Evolutionary conservation across 805 yeast genomes (phyloP), one percentile per base, ranked within the genome.

Genomic region (Saitoella complicata): DNA sequence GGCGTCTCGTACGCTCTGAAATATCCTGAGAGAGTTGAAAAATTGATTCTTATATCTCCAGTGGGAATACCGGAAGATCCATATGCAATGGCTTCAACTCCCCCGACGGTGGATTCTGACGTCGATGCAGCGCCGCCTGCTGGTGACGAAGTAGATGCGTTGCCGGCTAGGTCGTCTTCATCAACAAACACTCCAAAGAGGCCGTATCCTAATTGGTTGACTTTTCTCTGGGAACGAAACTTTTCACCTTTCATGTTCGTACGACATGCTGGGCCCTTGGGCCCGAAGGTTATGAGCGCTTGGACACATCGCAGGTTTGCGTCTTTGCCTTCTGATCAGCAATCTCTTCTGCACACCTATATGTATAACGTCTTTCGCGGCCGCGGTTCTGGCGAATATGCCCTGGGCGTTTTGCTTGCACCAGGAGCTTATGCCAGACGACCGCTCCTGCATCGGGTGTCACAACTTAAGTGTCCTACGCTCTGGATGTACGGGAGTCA

Each of bases 361-460:
- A 67, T 88, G 0, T 87, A 88, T 60, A 73, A 78, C 4, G 83
- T 87, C 8, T 91, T 91, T 67, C 82, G 78, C 51, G 79, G 83
- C 6, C 73, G 69, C 3, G 98, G 98, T 0, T 82, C 93, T 0
- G 97, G 97, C 5, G 98, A 88, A 62, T 88, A 88, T 58, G 78
- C 88, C 68, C 66, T 91, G 51, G 81, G 84, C 52, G 81, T 80
- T 56, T 66, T 86, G 12, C 64, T 88, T 29, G 87, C 84, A 0
- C 94, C 95, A 5, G 98, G 97, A 3, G 97, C 94, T 0, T 74
- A 75, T 41, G 94, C 96, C 1, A 67, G 95, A 49, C 64, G 71
- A 53, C 94, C 97, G 1, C 64, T 88, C 44, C 58, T 61, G 5
- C 62, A 66, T 38, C 60, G 81, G 13, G 67, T 80, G 9, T 61